A percentile compares a stretch with the other conserved stretches of the same genome.
Evolutionary conservation across 768 basidiomycete genomes (phyloP).

Genomic region (Kwoniella europaea): DNA sequence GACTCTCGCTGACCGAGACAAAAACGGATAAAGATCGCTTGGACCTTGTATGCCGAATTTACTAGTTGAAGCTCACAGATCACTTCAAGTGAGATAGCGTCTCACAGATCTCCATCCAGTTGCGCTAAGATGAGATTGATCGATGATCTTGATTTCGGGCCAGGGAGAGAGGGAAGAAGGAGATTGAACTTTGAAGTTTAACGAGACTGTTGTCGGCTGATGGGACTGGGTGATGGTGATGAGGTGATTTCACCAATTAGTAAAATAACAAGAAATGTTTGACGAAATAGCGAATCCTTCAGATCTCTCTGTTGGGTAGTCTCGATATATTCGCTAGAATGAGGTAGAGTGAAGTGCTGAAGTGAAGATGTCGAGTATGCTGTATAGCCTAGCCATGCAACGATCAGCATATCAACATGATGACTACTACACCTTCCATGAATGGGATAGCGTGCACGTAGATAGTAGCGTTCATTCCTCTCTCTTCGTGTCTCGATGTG

Average conservation of each 20-base stretch:
- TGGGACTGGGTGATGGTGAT: not conserved
- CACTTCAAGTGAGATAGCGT: not conserved
- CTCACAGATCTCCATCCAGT: not conserved
- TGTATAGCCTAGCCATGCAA: not conserved
- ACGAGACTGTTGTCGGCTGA: not conserved
- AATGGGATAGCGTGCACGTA: not conserved
- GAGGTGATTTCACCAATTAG: too few species aligned
- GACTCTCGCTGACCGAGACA: not conserved
- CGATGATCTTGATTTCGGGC: not conserved
- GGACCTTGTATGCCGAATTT: not conserved
- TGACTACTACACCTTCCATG: too few species aligned
- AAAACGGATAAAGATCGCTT: not conserved
- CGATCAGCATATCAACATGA: not conserved
- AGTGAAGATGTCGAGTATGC: not conserved
- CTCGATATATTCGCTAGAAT: too few species aligned
- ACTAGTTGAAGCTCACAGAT: not conserved
- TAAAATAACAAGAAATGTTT: too few species aligned
- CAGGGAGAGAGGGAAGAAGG: not conserved
- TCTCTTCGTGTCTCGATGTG: not conserved
- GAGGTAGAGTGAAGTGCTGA: not conserved
- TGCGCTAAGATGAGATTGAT: not conserved
- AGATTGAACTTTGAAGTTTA: constrained; percentile 2
- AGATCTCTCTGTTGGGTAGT: too few species aligned
- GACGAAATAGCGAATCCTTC: too few species aligned
- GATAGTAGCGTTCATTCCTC: not conserved